Percentiles rank a stretch among this genome's conserved stretches.
phyloP scores from a whole-genome alignment of 352 stramenopile species.

The Globisporangium middletonii region DNA sequence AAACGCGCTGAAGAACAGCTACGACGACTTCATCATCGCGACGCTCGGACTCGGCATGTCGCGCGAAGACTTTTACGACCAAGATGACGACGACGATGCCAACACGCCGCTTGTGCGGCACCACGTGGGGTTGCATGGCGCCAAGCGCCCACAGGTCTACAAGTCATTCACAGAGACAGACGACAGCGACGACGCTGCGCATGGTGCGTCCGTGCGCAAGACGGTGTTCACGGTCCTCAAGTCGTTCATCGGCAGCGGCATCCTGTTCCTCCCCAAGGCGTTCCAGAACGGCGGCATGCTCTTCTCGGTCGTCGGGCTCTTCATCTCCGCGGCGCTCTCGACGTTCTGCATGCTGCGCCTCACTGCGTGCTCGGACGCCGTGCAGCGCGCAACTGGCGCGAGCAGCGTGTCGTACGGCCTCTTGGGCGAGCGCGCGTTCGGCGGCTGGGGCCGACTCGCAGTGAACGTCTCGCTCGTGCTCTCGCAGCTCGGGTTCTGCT shows the following conservation, averaged over 20 bases:
- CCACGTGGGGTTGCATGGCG: conserved; percentile 10
- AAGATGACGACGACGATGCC: conserved; percentile 27
- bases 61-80: conserved; percentile 27
- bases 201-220: conserved; percentile 36
- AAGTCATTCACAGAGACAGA: conserved; percentile 4
- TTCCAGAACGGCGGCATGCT: conserved; percentile 67
- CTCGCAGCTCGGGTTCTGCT: conserved; percentile 66
- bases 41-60: conserved; percentile 34
- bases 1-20: conserved; percentile 37
- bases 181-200: neutral
- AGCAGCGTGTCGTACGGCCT: conserved; percentile 51
- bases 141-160: conserved; percentile 5
- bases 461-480: conserved; percentile 70
- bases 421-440: conserved; percentile 50
- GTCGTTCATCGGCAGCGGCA: conserved; percentile 63
- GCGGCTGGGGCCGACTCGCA: conserved; percentile 33
- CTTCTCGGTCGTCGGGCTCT: conserved; percentile 49
- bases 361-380: conserved; percentile 39
- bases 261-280: conserved; percentile 61
- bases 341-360: conserved; percentile 62
- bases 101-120: conserved; percentile 33
- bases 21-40: conserved; percentile 50
- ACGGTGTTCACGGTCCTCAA: conserved; percentile 71
- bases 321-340: conserved; percentile 36
- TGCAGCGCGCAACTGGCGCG: conserved; percentile 19